A percentile compares a stretch with the other conserved stretches of the same genome.
These are phyloP conservation scores for Oropetium thomaeum DNA, from an alignment of 176 grass and related monocot genomes.

Conservation along the genomic window DNA sequence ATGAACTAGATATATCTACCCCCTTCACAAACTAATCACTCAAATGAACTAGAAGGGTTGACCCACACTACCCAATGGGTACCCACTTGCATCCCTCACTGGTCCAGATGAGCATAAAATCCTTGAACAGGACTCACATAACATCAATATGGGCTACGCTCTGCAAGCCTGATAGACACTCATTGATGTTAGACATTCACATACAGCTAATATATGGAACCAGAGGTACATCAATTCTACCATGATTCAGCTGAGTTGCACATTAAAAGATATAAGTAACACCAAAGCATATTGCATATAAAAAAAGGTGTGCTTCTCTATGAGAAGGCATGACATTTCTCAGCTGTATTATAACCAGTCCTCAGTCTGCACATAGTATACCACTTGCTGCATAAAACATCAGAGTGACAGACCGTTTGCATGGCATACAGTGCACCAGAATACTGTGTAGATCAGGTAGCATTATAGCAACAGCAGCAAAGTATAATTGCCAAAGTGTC, in stretches of 20 bases:
- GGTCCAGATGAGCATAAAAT: not conserved
- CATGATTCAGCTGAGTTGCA: slow-evolving; percentile 22
- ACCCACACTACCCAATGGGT: too few relatives aligned
- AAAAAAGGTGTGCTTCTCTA: not conserved
- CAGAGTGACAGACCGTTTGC: not conserved
- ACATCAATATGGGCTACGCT: slow-evolving; percentile 14
- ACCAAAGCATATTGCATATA: not conserved
- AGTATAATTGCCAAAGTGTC: not conserved
- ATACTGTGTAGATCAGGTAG: not conserved
- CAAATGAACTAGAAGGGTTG: too few relatives aligned
- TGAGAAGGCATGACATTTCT: not conserved
- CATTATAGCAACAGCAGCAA: not conserved
- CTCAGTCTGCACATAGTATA: slow-evolving; percentile 1
- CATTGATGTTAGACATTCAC: not conserved
- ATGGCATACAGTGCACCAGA: not conserved
- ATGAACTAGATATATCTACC: too few relatives aligned
- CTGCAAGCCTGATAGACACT: not conserved
- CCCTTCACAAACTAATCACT: too few relatives aligned
- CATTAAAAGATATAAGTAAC: not conserved
- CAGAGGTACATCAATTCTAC: not conserved
- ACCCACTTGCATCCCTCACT: too few relatives aligned
- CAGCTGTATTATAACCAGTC: not conserved
- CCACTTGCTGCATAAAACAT: slow-evolving; percentile 11
- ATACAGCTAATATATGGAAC: not conserved
- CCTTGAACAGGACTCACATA: not conserved